phyloP scores from a whole-genome alignment of 768 basidiomycete genomes.

The Melanogaster broomeanus region DNA sequence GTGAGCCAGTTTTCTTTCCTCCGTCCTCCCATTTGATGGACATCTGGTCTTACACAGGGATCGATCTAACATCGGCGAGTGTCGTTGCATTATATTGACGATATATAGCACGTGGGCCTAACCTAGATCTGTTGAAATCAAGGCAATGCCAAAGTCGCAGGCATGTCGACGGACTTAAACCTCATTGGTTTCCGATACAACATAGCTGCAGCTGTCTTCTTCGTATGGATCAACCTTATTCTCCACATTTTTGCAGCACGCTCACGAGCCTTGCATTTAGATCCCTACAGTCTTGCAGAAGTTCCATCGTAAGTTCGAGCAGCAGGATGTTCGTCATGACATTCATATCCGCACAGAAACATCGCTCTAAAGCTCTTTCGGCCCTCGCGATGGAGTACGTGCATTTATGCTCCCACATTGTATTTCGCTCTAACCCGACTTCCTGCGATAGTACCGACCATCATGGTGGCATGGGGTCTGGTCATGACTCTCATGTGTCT shows the following conservation, averaged over 20 bases:
- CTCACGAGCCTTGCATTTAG: constrained; percentile 13
- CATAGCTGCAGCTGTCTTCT: constrained; percentile 41
- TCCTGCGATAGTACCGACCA: constrained; percentile 35
- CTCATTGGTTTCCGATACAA: constrained; percentile 38
- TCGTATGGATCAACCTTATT: constrained; percentile 18
- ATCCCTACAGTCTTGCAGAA: constrained; percentile 38
- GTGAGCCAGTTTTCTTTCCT: constrained; percentile 29
- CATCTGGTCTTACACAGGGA: constrained; percentile 30
- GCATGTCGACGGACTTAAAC: constrained; percentile 40
- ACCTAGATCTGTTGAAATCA: not conserved
- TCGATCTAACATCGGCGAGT: constrained; percentile 46
- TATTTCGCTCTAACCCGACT: constrained; percentile 7
- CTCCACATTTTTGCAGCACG: not conserved
- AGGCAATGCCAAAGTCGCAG: constrained; percentile 48
- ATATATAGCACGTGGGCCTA: not conserved
- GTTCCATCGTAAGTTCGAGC: constrained; percentile 36
- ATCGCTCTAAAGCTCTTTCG: constrained; percentile 37
- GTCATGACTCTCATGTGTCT: constrained; percentile 42
- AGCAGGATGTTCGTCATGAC: not conserved
- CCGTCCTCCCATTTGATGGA: not conserved
- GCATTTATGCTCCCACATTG: not conserved
- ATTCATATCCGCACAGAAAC: constrained; percentile 31
- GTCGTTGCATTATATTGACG: not conserved
- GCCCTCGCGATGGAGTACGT: constrained; percentile 39
- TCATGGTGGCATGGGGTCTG: constrained; percentile 42